Base-by-base conservation (phyloP, 257 asterid species). In the Striga asiatica region DNA sequence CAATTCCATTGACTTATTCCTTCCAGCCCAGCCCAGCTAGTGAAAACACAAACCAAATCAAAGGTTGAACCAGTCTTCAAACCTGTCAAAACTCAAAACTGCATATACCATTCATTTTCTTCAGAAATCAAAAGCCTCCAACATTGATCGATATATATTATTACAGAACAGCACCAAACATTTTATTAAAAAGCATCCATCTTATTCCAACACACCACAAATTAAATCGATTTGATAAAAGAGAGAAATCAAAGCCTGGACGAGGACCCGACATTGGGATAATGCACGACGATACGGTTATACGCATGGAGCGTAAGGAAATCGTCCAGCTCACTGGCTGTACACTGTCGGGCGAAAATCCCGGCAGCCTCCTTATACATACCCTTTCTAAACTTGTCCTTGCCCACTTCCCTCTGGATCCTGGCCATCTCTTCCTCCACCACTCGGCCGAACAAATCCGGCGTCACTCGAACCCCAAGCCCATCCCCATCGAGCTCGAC, bases 401-500 rank as follows among this genome's bases (percentile, higher is more conserved):
- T 75, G 12, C 95, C 96, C 7, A 91, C 83, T 61, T 91, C 96
- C 5, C 71, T 71, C 72, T 81, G 83, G 2, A 92, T 92, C 79
- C 99, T 76, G 0, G 42, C 83, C 99, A 92, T 92, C 53, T 92
- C 99, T 56, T 92, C 99, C 2, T 88, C 99, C 0, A 84, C 86
- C 4, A 92, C 82, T n/a, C 94, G 60, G 52, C 94, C 98, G 13
- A 92, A 92, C 0, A 92, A 76, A 0, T 84, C 95, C 14, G 38
- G 16, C 6, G 53, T 80, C 71, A 84, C 95, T 79, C 27, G 77
- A 64, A 84, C 88, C 0, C 97, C 97, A 4, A 79, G 77, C 3
- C 84, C 94, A n/a, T 88, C 95, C 0, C 98, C 95, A 8, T 88
- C 73, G 71, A 92, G 18, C 51, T 92, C 97, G 6, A 61, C 97